These are phyloP conservation scores for Haplosporangium sp. DNA, from an alignment of 371 early-diverging fungal species.

Conservation along the genomic window DNA sequence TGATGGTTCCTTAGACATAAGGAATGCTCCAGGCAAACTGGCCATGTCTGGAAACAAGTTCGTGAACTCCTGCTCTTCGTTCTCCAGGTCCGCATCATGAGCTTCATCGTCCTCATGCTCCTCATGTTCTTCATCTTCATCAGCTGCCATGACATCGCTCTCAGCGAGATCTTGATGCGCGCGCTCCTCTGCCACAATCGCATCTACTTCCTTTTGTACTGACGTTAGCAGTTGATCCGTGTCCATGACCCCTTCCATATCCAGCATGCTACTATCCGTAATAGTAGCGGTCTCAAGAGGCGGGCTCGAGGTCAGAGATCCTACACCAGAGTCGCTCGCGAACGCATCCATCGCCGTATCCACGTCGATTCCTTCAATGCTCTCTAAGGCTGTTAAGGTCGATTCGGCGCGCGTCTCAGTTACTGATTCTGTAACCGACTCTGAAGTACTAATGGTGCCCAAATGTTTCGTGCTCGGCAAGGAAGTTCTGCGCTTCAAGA, in stretches of 20 bases:
- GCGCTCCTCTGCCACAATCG: slow-evolving; percentile 8
- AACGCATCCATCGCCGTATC: not conserved
- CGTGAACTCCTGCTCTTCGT: slow-evolving; percentile 56
- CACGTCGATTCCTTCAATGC: slow-evolving; percentile 2
- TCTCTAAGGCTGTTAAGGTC: not conserved
- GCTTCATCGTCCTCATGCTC: slow-evolving; percentile 54
- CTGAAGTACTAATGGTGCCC: not conserved
- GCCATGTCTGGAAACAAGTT: slow-evolving; percentile 52
- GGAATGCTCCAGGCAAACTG: slow-evolving; percentile 39
- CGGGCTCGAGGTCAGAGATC: slow-evolving; percentile 6
- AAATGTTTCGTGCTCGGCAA: no score
- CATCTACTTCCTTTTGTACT: not conserved
- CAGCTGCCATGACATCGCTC: not conserved
- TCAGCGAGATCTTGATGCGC: not conserved
- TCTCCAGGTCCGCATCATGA: slow-evolving; percentile 40
- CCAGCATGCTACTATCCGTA: not conserved
- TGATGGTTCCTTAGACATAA: slow-evolving; percentile 20
- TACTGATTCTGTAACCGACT: not conserved
- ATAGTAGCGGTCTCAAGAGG: not conserved
- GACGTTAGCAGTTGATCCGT: not conserved
- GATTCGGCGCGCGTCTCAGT: not conserved
- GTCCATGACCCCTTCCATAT: not conserved
- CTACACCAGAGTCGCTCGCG: slow-evolving; percentile 13
- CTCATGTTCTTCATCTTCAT: slow-evolving; percentile 27
- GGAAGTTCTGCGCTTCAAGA: slow-evolving; percentile 24